Evolutionary conservation across 768 basidiomycete genomes (phyloP), one percentile per base, ranked within the genome.

Genomic region (Psilocybe sp.): DNA sequence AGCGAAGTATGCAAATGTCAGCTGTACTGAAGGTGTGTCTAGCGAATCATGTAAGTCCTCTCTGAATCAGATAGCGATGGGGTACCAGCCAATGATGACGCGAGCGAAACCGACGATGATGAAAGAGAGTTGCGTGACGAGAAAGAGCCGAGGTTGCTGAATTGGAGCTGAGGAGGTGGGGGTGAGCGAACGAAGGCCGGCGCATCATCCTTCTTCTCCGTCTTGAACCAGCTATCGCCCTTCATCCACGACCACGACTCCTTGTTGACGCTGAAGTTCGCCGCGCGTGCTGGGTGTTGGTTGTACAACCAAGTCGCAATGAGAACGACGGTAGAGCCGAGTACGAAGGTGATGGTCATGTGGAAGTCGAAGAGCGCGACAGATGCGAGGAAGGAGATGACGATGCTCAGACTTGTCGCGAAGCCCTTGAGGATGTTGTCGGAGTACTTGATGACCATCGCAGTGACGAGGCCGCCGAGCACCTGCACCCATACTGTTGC

Each of bases 371-470:
- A 98, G 34, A 98, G 82, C 16, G 83, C 83, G 46, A 97, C 87
- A 4, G 90, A 93, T 2, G 94, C 92, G 51, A 96, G 80, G 82
- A 96, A 99, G 45, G 93, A 95, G 36, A 98, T 72, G 49, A 98
- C 84, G 70, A 98, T 99, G 54, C 89, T 89, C 38, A 98, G 78
- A 54, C 85, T 88, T 2, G 96, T 99, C 4, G 96, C 96, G 61
- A 99, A 99, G n/a, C 96, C 96, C 65, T 97, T 96, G 61, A 92
- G 75, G 59, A 91, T 92, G 65, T 97, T 98, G 69, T 94, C 92
- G 49, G 90, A 89, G 64, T 98, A 96, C 66, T 95, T 92, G 78
- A 98, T 98, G 51, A 98, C 97, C 28, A 98, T 67, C 1, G 97
- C 96, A 4, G 96, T 98, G 53, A 98, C 68, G 40, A 98, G 75